phyloP scores from a whole-genome alignment of 192 early-diverging fungal genomes.

The Coemansia sp. region DNA sequence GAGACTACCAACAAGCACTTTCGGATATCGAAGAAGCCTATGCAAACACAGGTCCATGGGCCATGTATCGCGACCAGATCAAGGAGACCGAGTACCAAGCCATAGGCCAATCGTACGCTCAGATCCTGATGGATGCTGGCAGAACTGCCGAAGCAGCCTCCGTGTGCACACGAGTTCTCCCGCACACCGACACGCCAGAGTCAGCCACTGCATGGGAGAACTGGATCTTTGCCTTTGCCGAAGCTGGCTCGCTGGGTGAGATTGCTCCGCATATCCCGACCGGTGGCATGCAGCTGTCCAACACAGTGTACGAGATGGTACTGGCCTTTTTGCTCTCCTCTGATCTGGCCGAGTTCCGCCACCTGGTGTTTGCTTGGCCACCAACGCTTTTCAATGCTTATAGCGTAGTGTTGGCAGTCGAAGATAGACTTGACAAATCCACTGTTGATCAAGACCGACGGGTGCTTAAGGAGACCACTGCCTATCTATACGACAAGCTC shows the following conservation, averaged over 20 bases:
- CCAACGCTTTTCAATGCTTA: conserved; percentile 67
- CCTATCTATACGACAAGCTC: conserved; percentile 70
- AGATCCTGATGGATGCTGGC: conserved; percentile 67
- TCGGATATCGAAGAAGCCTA: conserved; percentile 58
- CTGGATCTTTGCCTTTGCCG: conserved; percentile 88
- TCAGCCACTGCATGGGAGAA: conserved; percentile 68
- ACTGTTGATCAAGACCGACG: conserved; percentile 38
- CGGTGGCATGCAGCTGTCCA: conserved; percentile 65
- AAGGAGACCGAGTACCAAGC: conserved; percentile 58
- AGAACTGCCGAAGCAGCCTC: conserved; percentile 66
- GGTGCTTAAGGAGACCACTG: conserved; percentile 67
- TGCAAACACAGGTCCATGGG: conserved; percentile 52
- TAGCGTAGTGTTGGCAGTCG: conserved; percentile 72
- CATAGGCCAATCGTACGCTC: conserved; percentile 80
- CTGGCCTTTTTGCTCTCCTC: conserved; percentile 55
- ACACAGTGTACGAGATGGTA: conserved; percentile 84
- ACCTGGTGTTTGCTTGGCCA: conserved; percentile 77
- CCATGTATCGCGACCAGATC: conserved; percentile 40
- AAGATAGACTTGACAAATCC: conserved; percentile 54
- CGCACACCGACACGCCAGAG: conserved; percentile 24
- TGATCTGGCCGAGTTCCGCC: conserved; percentile 43
- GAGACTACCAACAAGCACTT: conserved; percentile 78
- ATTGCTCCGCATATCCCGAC: conserved; percentile 78
- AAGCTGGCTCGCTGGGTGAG: conserved; percentile 66
- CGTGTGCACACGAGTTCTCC: conserved; percentile 72